Conservation (phyloP, 2,329 filamentous ascomycete genomes). For the Pezicula rhizophila region DNA sequence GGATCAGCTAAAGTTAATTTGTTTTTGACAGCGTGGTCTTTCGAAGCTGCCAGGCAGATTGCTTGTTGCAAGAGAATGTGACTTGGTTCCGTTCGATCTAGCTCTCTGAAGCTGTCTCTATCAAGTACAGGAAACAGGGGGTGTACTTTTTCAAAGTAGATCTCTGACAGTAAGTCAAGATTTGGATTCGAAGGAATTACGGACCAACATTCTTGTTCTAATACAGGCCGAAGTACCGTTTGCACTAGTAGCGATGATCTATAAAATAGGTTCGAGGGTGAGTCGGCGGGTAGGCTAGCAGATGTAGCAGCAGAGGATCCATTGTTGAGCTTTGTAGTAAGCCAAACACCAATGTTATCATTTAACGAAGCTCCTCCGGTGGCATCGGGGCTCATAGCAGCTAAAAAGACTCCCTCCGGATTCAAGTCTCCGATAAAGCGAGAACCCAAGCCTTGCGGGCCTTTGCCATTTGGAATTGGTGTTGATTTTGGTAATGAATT, state of each 20-base stretch:
- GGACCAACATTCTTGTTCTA: slow-evolving; percentile 29
- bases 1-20: slow-evolving; percentile 30
- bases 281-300: slow-evolving; percentile 3
- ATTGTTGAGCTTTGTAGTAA: slow-evolving; percentile 23
- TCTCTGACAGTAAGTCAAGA: slow-evolving; percentile 36
- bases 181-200: slow-evolving; percentile 42
- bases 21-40: slow-evolving; percentile 38
- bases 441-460: slow-evolving; percentile 13
- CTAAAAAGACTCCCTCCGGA: slow-evolving; percentile 53
- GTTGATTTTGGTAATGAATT: too few species aligned
- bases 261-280: slow-evolving; percentile 12
- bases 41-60: slow-evolving; percentile 48
- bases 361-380: slow-evolving; percentile 36
- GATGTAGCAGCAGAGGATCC: slow-evolving; percentile 17
- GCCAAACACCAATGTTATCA: slow-evolving; percentile 52
- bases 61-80: slow-evolving; percentile 44
- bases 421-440: slow-evolving; percentile 55
- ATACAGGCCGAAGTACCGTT: slow-evolving; percentile 15
- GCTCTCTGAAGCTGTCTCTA: slow-evolving; percentile 27
- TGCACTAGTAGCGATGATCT: slow-evolving; percentile 12
- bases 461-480: too few species aligned
- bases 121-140: slow-evolving; percentile 25
- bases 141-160: slow-evolving; percentile 29
- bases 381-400: slow-evolving; percentile 40
- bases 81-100: slow-evolving; percentile 18